A percentile compares a stretch with the other conserved stretches of the same genome.
Evolutionary conservation across 2,329 filamentous ascomycete genomes (phyloP).

Genomic region (Shiraia bambusicola): DNA sequence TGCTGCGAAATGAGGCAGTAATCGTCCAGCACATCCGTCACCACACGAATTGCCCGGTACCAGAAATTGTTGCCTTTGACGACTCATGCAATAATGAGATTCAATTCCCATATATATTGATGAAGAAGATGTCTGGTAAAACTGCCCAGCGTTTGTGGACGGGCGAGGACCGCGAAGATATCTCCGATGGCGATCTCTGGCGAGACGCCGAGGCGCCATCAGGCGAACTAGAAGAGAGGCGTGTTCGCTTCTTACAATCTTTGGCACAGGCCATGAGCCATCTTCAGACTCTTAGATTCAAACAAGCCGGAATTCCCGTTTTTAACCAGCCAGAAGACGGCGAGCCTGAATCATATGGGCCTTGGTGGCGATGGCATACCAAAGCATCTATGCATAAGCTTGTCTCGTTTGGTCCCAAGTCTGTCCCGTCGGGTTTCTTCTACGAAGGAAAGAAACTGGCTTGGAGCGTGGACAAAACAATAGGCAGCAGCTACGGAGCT

Average conservation of each 20-base stretch:
- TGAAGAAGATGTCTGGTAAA: slow-evolving; percentile 14
- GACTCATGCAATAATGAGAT: slow-evolving; percentile 12
- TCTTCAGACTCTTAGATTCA: slow-evolving; percentile 11
- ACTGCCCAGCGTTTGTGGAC: slow-evolving; percentile 14
- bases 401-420: slow-evolving; percentile 1
- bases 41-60: slow-evolving; percentile 13
- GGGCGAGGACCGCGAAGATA: neutral
- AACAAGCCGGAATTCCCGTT: slow-evolving; percentile 11
- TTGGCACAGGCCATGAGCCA: slow-evolving; percentile 11
- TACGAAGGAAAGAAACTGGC: slow-evolving; percentile 4
- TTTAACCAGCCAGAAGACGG: slow-evolving; percentile 1
- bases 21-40: slow-evolving; percentile 12
- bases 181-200: neutral
- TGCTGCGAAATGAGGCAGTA: slow-evolving; percentile 10
- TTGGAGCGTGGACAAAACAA: slow-evolving; percentile 1
- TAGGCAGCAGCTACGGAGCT: neutral
- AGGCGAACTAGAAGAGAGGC: slow-evolving; percentile 1
- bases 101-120: slow-evolving; percentile 20
- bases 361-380: slow-evolving; percentile 2
- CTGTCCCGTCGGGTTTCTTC: slow-evolving; percentile 2
- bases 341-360: neutral
- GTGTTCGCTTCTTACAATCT: slow-evolving; percentile 17
- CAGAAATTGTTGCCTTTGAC: slow-evolving; percentile 17
- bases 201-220: slow-evolving; percentile 3
- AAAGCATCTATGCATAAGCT: slow-evolving; percentile 1